Percentiles rank a stretch among this genome's conserved stretches.
Conservation (phyloP, 192 early-diverging fungal genomes). For the Coemansia sp. region DNA sequence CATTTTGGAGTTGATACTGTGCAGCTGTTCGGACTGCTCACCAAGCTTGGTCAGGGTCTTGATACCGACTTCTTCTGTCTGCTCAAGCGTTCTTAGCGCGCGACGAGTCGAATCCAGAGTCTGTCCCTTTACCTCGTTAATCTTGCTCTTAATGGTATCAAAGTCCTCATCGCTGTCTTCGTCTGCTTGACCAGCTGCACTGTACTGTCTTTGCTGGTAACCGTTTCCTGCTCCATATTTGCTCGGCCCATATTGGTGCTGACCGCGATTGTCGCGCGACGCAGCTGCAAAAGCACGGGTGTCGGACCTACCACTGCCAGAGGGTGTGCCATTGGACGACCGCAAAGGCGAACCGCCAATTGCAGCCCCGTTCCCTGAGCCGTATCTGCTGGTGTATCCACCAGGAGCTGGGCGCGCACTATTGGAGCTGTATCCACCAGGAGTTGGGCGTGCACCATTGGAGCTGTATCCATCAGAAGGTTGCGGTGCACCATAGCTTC, state of each 20-base stretch:
- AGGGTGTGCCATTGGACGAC: neutral
- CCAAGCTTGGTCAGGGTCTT: constrained; percentile 66
- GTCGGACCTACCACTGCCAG: constrained; percentile 8
- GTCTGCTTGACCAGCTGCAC: constrained; percentile 12
- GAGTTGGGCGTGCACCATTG: neutral
- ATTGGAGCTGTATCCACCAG: neutral
- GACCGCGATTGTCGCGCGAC: constrained; percentile 24
- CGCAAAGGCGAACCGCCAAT: constrained; percentile 7
- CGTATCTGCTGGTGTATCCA: constrained; percentile 4
- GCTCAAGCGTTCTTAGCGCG: constrained; percentile 61
- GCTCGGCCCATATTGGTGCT: constrained; percentile 1
- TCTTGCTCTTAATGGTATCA: constrained; percentile 61
- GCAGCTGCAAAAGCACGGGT: constrained; percentile 37
- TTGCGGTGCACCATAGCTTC: constrained; percentile 12
- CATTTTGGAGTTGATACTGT: constrained; percentile 62
- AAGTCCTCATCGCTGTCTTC: constrained; percentile 65
- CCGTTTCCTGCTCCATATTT: constrained; percentile 11
- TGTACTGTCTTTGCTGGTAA: constrained; percentile 18
- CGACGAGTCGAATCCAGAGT: constrained; percentile 67
- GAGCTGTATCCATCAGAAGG: constrained; percentile 5
- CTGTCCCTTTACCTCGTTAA: constrained; percentile 62
- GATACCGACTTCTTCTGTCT: constrained; percentile 61
- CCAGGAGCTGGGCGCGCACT: neutral
- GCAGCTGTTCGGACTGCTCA: constrained; percentile 59
- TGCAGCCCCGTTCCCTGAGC: neutral